phyloP scores from a whole-genome alignment of 2,329 filamentous ascomycete species.

The Chrysosporium queenslandicum region DNA sequence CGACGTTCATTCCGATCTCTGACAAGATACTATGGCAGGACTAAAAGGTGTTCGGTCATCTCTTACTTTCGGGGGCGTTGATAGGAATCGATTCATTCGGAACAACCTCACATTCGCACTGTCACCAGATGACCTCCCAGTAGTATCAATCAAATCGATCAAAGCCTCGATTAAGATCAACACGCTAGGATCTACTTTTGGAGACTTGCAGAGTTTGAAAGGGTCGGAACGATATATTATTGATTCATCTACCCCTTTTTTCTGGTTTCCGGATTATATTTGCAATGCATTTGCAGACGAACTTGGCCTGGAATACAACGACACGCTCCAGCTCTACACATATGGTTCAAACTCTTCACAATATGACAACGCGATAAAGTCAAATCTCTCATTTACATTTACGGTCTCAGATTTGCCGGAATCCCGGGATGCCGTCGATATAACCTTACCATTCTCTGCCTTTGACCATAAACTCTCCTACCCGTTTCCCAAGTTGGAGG shows the following conservation, averaged over 20 bases:
- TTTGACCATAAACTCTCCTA: constrained; percentile 31
- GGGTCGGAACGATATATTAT: constrained; percentile 25
- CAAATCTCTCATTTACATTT: constrained; percentile 31
- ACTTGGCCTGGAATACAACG: constrained; percentile 30
- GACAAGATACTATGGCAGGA: constrained; percentile 14
- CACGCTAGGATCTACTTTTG: constrained; percentile 4
- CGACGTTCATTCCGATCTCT: background rate
- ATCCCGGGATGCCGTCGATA: constrained; percentile 23
- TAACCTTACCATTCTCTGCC: constrained; percentile 33
- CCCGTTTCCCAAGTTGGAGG: constrained; percentile 26
- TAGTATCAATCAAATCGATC: constrained; percentile 26
- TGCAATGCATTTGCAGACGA: constrained; percentile 31
- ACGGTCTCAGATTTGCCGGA: constrained; percentile 25
- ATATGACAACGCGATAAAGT: constrained; percentile 18
- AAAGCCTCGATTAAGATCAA: constrained; percentile 17
- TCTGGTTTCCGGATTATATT: constrained; percentile 31
- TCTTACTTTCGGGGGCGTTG: constrained; percentile 27
- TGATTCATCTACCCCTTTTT: constrained; percentile 34
- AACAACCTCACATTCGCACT: constrained; percentile 25
- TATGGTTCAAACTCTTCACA: constrained; percentile 23
- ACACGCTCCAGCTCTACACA: constrained; percentile 29
- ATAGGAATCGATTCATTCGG: constrained; percentile 24
- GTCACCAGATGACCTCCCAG: constrained; percentile 23
- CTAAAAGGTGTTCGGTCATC: constrained; percentile 26
- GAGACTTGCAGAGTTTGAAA: constrained; percentile 20